These are phyloP conservation scores for Rhizoclosmatium sp. DNA, from an alignment of 192 early-diverging fungal species.

Conservation along the genomic window DNA sequence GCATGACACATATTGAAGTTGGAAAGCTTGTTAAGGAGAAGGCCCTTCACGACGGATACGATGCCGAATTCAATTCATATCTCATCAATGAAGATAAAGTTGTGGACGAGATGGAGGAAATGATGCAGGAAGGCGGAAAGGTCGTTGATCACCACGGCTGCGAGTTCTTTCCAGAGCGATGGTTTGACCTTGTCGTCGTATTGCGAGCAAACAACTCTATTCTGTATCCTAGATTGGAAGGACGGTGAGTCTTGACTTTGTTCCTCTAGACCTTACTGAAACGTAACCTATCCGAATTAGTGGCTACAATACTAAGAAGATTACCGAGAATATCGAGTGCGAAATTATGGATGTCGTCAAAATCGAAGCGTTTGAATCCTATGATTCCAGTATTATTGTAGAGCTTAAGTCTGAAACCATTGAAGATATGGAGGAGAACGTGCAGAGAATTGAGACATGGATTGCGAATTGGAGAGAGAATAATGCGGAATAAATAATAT, in stretches of 20 bases:
- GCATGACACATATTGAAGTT: constrained; percentile 83
- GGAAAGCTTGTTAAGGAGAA: constrained; percentile 88
- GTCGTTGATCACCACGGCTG: constrained; percentile 96
- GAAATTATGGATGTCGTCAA: constrained; percentile 98
- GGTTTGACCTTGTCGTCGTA: constrained; percentile 97
- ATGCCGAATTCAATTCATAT: constrained; percentile 87
- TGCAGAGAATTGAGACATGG: constrained; percentile 79
- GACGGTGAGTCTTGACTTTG: constrained; percentile 58
- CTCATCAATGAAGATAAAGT: constrained; percentile 95
- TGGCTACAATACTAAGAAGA: constrained; percentile 70
- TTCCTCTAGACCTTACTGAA: neutral
- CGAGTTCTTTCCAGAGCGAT: constrained; percentile 95
- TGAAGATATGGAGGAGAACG: constrained; percentile 92
- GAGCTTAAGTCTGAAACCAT: constrained; percentile 82
- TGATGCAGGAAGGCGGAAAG: constrained; percentile 80
- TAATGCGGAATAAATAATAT: constrained; percentile 1
- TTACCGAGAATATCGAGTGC: constrained; percentile 92
- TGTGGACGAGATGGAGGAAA: constrained; percentile 89
- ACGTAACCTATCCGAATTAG: constrained; percentile 58
- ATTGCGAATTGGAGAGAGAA: constrained; percentile 36
- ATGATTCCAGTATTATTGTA: constrained; percentile 78
- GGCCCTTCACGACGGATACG: constrained; percentile 83
- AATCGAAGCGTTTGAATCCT: constrained; percentile 88
- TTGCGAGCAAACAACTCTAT: constrained; percentile 79
- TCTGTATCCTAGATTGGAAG: constrained; percentile 82